Evolutionary conservation across 169 alveolate species (phyloP).

Genomic region (Eimeria falciformis): DNA sequence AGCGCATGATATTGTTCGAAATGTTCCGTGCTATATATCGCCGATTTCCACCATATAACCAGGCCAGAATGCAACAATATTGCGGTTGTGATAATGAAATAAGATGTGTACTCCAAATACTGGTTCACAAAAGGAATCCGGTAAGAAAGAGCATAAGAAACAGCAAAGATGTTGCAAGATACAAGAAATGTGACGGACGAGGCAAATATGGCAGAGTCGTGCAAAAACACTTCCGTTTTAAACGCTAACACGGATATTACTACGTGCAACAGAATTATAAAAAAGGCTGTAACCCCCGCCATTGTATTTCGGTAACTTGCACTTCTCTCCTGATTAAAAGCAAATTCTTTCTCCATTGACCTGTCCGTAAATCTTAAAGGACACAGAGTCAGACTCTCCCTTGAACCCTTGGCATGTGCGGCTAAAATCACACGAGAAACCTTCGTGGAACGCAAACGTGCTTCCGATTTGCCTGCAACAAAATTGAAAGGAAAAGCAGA

Average conservation of each 20-base stretch:
- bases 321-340: background rate
- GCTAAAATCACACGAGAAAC: slow-evolving; percentile 4
- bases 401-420: background rate
- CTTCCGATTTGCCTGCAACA: background rate
- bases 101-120: slow-evolving; percentile 8
- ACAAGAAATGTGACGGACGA: background rate
- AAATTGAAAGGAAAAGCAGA: no score
- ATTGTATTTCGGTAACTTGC: slow-evolving; percentile 11
- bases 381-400: slow-evolving; percentile 2
- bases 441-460: background rate
- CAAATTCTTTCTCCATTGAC: slow-evolving; percentile 44
- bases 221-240: background rate
- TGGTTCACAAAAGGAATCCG: slow-evolving; percentile 5
- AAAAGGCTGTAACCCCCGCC: background rate
- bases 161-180: background rate
- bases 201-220: background rate
- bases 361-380: slow-evolving; percentile 18
- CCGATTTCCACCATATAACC: background rate
- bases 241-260: background rate
- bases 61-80: background rate
- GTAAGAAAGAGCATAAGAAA: background rate
- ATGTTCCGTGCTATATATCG: background rate
- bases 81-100: slow-evolving; percentile 1
- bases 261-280: background rate
- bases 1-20: background rate